Evolutionary conservation across 2,329 filamentous ascomycete species (phyloP).

Genomic region (Geosmithia morbida): DNA sequence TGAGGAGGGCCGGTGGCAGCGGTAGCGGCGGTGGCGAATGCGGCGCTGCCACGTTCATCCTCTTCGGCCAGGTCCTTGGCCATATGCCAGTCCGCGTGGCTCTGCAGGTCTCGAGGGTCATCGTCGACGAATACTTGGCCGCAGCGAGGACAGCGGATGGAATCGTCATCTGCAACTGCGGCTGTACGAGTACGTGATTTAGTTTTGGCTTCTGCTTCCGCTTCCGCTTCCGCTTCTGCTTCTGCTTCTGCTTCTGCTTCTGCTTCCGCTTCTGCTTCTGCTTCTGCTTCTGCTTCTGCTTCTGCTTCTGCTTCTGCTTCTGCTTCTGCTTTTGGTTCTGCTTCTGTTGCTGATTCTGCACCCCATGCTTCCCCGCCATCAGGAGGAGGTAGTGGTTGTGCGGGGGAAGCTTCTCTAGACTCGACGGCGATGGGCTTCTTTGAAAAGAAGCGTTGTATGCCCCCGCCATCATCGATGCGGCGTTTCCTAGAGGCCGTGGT

Average conservation of each 20-base stretch:
- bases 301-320: neutral
- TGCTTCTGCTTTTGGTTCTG: neutral
- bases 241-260: neutral
- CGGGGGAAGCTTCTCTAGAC: constrained; percentile 10
- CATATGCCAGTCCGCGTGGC: constrained; percentile 90
- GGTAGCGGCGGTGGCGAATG: constrained; percentile 20
- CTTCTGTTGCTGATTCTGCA: no score
- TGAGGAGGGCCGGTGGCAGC: neutral
- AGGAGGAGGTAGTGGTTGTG: constrained; percentile 6
- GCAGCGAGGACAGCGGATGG: constrained; percentile 46
- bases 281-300: no score
- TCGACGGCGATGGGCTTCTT: constrained; percentile 12
- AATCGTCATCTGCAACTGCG: neutral
- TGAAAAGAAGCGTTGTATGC: constrained; percentile 44
- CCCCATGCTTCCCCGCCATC: neutral
- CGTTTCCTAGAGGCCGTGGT: constrained; percentile 14
- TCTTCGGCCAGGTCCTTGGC: constrained; percentile 65
- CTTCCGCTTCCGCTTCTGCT: neutral
- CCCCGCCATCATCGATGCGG: constrained; percentile 23
- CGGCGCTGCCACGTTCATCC: constrained; percentile 34
- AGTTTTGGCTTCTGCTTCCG: neutral
- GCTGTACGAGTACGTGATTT: no score
- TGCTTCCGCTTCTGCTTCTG: neutral
- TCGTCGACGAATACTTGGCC: constrained; percentile 34
- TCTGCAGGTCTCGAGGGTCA: constrained; percentile 43